Conservation (phyloP, 176 grass and related monocot species). For the Leersia perrieri region DNA sequence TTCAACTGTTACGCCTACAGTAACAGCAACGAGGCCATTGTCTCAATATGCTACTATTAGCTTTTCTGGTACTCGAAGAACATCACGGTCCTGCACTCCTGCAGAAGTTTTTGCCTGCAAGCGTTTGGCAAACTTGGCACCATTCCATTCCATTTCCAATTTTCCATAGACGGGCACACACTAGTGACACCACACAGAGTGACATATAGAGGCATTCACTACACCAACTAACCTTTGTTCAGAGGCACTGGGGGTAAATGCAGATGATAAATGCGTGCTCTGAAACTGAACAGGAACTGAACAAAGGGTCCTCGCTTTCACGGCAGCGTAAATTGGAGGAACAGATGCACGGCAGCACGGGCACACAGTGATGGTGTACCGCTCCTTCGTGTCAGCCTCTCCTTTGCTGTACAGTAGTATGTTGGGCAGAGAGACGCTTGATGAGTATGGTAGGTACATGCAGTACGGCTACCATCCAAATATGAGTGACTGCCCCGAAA, state of each 20-base stretch:
- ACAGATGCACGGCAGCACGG: neutral
- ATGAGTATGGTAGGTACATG: slow-evolving; percentile 5
- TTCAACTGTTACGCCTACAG: neutral
- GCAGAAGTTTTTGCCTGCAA: neutral
- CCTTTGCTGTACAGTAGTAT: neutral
- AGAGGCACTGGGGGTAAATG: slow-evolving; percentile 15
- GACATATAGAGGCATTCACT: neutral
- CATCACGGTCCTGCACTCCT: neutral
- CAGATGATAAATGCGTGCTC: neutral
- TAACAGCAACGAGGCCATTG: neutral
- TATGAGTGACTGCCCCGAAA: slow-evolving; percentile 19
- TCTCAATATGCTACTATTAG: too few species aligned
- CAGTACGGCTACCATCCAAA: neutral
- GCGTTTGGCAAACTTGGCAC: neutral
- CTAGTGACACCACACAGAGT: neutral
- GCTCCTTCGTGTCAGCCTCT: neutral
- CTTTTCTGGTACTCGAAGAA: neutral
- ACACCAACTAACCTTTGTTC: slow-evolving; percentile 4
- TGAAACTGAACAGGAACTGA: neutral
- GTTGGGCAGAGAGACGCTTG: neutral
- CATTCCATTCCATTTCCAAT: too few species aligned
- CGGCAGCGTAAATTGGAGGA: slow-evolving; percentile 5
- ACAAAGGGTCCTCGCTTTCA: neutral
- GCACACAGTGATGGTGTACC: neutral
- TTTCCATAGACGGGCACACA: neutral